Percentiles rank a stretch among this genome's conserved stretches.
Conservation (phyloP, 139 green algal genomes). For the Diplosphaera chodatii region DNA sequence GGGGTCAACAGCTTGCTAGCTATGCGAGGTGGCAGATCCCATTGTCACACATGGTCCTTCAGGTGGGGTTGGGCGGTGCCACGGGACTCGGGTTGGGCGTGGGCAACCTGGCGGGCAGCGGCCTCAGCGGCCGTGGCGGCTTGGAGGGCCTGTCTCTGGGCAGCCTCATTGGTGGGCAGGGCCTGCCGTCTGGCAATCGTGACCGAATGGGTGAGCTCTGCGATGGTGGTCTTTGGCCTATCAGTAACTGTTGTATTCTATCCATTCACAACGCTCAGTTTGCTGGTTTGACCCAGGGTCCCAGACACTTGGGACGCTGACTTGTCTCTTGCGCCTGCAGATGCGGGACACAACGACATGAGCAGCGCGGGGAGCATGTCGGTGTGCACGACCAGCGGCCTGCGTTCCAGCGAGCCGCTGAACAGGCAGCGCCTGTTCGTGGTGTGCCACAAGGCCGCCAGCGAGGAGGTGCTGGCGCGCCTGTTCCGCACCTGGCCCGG, state of each 20-base stretch:
- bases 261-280: no score
- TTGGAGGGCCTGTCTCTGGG: background rate
- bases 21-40: no score
- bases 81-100: background rate
- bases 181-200: background rate
- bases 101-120: slow-evolving; percentile 14
- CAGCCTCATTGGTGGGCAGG: background rate
- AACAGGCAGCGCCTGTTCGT: slow-evolving; percentile 78
- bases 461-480: slow-evolving; percentile 58
- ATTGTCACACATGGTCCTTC: no score
- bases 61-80: background rate
- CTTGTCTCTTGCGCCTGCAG: background rate
- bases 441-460: slow-evolving; percentile 75
- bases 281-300: no score
- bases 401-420: slow-evolving; percentile 11
- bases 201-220: background rate
- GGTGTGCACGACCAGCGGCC: background rate
- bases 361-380: slow-evolving; percentile 3
- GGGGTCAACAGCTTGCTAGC: no score
- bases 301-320: no score
- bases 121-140: background rate
- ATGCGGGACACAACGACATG: background rate
- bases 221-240: no score
- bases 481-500: slow-evolving; percentile 74
- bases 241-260: no score